Evolutionary conservation across 495 filamentous ascomycete genomes (phyloP).

Genomic region (Hypomontagnella monticulosa): DNA sequence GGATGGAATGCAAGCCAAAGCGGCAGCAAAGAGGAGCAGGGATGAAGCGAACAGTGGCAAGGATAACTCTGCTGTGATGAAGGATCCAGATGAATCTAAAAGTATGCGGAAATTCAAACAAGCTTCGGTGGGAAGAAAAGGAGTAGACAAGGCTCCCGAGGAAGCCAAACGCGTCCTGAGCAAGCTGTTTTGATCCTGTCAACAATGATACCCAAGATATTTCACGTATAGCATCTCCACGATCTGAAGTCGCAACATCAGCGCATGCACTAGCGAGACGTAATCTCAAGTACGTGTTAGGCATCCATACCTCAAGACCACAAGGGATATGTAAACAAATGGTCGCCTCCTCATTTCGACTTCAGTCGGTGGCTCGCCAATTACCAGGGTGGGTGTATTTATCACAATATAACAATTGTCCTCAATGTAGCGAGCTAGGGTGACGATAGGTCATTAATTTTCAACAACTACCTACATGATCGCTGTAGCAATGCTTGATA

Average conservation of each 20-base stretch:
- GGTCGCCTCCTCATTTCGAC: too few relatives aligned
- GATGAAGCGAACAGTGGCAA: slow-evolving; percentile 33
- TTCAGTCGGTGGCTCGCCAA: too few relatives aligned
- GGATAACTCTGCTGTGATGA: neutral
- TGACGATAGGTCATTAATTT: too few relatives aligned
- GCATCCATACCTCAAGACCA: too few relatives aligned
- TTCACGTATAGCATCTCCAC: neutral
- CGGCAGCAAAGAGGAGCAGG: slow-evolving; percentile 66
- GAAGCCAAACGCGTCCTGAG: slow-evolving; percentile 81
- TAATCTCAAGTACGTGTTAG: too few relatives aligned
- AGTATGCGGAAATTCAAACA: slow-evolving; percentile 77
- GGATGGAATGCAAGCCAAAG: slow-evolving; percentile 73
- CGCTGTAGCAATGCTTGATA: too few relatives aligned
- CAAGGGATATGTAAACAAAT: too few relatives aligned
- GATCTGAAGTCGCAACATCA: neutral
- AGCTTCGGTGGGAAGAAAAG: slow-evolving; percentile 62
- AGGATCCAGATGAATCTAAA: slow-evolving; percentile 38
- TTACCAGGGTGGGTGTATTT: too few relatives aligned
- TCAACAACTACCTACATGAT: too few relatives aligned
- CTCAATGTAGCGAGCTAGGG: too few relatives aligned
- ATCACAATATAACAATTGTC: neutral
- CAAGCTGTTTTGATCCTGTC: slow-evolving; percentile 74
- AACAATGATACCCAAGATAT: slow-evolving; percentile 41
- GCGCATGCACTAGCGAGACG: neutral
- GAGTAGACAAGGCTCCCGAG: slow-evolving; percentile 62